A percentile compares a stretch with the other conserved stretches of the same genome.
Evolutionary conservation across 2,329 filamentous ascomycete species (phyloP).

Genomic region (Acephala macrosclerotiorum): DNA sequence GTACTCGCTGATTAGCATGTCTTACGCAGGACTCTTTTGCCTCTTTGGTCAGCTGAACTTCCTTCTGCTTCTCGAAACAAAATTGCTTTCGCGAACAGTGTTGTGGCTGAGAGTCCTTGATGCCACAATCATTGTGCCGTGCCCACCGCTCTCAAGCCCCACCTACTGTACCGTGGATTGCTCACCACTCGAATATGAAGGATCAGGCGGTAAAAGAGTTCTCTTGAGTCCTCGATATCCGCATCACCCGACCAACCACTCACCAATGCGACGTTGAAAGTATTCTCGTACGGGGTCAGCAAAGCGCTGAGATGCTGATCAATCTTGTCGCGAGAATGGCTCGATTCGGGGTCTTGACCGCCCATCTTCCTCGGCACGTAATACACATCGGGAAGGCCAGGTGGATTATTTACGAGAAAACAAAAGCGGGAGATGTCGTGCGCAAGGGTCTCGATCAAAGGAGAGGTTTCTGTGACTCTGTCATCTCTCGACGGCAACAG

Average conservation of each 20-base stretch:
- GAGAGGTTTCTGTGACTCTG: not conserved
- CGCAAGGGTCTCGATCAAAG: conserved; percentile 5
- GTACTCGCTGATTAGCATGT: not conserved
- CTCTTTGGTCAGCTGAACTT: conserved; percentile 4
- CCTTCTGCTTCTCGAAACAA: not conserved
- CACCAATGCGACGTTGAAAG: not conserved
- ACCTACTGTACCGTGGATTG: conserved; percentile 1
- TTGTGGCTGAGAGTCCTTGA: not conserved
- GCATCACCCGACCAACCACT: conserved; percentile 9
- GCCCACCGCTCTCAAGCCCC: not conserved
- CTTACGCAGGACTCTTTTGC: not conserved
- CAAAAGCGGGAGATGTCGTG: conserved; percentile 6
- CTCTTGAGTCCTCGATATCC: not conserved
- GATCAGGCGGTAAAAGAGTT: conserved; percentile 8
- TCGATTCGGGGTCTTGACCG: conserved; percentile 4
- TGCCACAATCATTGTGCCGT: not conserved
- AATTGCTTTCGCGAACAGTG: not conserved
- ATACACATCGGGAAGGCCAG: conserved; percentile 5
- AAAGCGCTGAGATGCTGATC: not conserved
- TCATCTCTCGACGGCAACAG: not conserved
- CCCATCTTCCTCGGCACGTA: not conserved
- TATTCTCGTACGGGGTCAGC: conserved; percentile 7
- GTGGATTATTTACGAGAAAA: conserved; percentile 3
- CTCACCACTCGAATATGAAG: not conserved
- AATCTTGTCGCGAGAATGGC: not conserved